Evolutionary conservation across 108 stramenopile species (phyloP).

Genomic region (Cylindrotheca fusiformis): DNA sequence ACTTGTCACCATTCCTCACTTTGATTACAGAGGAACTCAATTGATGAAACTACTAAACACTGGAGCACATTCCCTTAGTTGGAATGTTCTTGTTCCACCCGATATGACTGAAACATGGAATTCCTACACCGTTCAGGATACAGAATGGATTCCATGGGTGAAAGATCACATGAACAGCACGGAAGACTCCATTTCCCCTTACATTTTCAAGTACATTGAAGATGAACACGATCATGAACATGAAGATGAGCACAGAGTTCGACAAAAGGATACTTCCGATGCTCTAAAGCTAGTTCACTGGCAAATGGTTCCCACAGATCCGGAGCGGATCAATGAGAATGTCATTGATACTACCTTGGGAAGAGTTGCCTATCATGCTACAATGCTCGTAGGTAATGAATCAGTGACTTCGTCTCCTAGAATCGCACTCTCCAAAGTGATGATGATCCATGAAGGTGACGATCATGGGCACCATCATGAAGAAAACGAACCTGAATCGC

Average conservation of each 20-base stretch:
- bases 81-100: neutral
- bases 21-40: neutral
- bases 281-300: neutral
- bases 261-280: neutral
- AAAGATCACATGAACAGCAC: neutral
- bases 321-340: neutral
- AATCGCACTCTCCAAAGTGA: neutral
- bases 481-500: neutral
- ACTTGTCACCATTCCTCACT: conserved; percentile 16
- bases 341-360: neutral
- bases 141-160: neutral
- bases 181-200: neutral
- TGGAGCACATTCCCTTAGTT: neutral
- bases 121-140: neutral
- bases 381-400: neutral
- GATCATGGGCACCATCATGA: too few relatives aligned
- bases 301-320: neutral
- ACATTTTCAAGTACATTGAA: neutral
- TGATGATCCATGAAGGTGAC: neutral
- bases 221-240: too few relatives aligned
- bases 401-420: too few relatives aligned
- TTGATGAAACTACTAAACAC: neutral
- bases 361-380: neutral
- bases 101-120: neutral
- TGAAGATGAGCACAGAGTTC: neutral